These are phyloP conservation scores for Knufia petricola DNA, from an alignment of 2,329 filamentous ascomycete genomes.

Conservation along the genomic window DNA sequence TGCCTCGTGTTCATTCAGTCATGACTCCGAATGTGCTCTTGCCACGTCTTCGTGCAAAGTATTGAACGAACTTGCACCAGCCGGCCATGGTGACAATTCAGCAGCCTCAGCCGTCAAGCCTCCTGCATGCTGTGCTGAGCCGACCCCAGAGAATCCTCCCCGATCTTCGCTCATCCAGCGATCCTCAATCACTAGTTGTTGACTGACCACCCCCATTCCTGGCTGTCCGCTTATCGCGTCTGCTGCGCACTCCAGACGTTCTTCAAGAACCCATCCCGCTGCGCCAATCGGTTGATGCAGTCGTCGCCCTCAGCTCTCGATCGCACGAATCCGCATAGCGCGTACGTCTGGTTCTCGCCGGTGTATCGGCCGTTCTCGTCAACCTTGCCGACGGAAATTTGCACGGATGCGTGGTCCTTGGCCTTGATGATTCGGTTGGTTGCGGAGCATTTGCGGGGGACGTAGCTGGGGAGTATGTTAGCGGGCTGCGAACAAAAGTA, in stretches of 20 bases:
- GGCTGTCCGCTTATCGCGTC: slow-evolving; percentile 19
- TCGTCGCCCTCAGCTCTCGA: slow-evolving; percentile 98
- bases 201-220: too few relatives aligned
- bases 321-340: slow-evolving; percentile 93
- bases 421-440: slow-evolving; percentile 99
- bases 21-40: slow-evolving; percentile 2
- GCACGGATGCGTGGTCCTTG: slow-evolving; percentile 98
- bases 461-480: slow-evolving; percentile 56
- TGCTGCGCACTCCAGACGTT: slow-evolving; percentile 71
- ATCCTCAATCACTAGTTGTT: too few relatives aligned
- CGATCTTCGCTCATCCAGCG: not conserved
- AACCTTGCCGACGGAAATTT: slow-evolving; percentile 95
- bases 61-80: too few relatives aligned
- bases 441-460: slow-evolving; percentile 96
- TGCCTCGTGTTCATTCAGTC: not conserved
- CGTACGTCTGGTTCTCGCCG: slow-evolving; percentile 95
- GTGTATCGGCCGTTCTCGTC: slow-evolving; percentile 97
- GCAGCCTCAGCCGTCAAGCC: too few relatives aligned
- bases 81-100: too few relatives aligned
- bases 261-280: slow-evolving; percentile 96
- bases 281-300: slow-evolving; percentile 85
- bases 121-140: too few relatives aligned
- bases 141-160: too few relatives aligned
- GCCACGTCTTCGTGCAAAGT: too few relatives aligned
- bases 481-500: not conserved